Conservation (phyloP, 2,329 filamentous ascomycete species). For the Pseudopyrenochaeta lycopersici region DNA sequence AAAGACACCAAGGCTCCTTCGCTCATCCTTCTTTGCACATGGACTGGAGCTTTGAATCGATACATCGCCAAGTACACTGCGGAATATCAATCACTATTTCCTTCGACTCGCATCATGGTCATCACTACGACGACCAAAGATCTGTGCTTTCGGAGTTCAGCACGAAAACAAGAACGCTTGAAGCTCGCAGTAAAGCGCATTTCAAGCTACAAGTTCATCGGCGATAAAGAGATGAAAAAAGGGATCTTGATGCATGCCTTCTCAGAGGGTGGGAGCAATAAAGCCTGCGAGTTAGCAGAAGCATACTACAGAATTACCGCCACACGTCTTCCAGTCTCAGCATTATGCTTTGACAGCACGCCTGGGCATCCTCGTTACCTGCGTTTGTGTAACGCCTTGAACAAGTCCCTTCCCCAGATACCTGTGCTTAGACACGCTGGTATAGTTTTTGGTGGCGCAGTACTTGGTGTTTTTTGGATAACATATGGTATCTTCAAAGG, state of each 20-base stretch:
- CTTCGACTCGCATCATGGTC: slow-evolving; percentile 34
- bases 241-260: slow-evolving; percentile 35
- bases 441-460: slow-evolving; percentile 16
- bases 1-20: slow-evolving; percentile 14
- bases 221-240: background rate
- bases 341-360: slow-evolving; percentile 38
- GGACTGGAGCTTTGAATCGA: slow-evolving; percentile 36
- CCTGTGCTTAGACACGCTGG: slow-evolving; percentile 25
- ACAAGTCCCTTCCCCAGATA: slow-evolving; percentile 28
- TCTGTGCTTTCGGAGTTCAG: slow-evolving; percentile 30
- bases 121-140: slow-evolving; percentile 36
- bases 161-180: slow-evolving; percentile 27
- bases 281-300: slow-evolving; percentile 34
- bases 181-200: slow-evolving; percentile 30
- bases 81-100: slow-evolving; percentile 33
- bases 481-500: slow-evolving; percentile 27
- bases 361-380: slow-evolving; percentile 35
- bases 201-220: background rate
- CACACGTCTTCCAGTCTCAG: slow-evolving; percentile 22
- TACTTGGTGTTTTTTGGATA: slow-evolving; percentile 27
- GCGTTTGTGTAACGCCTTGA: slow-evolving; percentile 31
- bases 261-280: slow-evolving; percentile 42
- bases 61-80: slow-evolving; percentile 36
- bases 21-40: slow-evolving; percentile 38
- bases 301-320: slow-evolving; percentile 25